Conservation (phyloP, 139 green algal species). For the Chlamydomonas sp. region DNA sequence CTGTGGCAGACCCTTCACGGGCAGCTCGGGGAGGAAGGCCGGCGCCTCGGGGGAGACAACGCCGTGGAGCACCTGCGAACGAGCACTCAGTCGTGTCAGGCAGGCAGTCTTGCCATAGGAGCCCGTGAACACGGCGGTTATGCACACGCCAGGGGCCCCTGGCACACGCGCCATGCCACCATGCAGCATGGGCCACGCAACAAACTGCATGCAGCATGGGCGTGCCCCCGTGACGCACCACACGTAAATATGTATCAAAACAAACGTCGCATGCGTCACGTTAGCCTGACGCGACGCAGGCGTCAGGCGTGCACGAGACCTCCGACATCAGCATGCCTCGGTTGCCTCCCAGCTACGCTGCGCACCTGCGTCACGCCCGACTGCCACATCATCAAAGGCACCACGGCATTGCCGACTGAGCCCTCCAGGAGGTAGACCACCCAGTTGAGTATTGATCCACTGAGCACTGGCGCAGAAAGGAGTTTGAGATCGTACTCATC, state of each 20-base stretch:
- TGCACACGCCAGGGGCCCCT: too few relatives aligned
- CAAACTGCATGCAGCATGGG: neutral
- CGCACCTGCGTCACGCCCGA: slow-evolving; percentile 9
- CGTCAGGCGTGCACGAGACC: neutral
- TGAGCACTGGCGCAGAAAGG: slow-evolving; percentile 1
- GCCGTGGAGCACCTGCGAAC: slow-evolving; percentile 10
- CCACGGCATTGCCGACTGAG: neutral
- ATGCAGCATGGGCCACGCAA: too few relatives aligned
- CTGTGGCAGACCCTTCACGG: neutral
- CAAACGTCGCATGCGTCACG: too few relatives aligned
- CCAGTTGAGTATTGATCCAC: neutral
- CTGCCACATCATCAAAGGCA: neutral
- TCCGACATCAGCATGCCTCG: neutral
- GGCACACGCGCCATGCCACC: too few relatives aligned
- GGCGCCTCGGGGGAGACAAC: neutral
- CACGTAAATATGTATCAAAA: neutral
- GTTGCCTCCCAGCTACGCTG: too few relatives aligned
- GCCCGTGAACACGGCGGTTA: too few relatives aligned
- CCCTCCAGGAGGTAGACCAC: neutral
- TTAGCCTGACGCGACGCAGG: too few relatives aligned
- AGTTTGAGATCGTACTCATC: neutral
- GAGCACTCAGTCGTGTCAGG: too few relatives aligned
- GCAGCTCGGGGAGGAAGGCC: slow-evolving; percentile 14
- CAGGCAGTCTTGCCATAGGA: too few relatives aligned
- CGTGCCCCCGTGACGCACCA: neutral